Base-by-base conservation (phyloP, 1,139 yeast genomes). In the Yamadazyma triangularis region DNA sequence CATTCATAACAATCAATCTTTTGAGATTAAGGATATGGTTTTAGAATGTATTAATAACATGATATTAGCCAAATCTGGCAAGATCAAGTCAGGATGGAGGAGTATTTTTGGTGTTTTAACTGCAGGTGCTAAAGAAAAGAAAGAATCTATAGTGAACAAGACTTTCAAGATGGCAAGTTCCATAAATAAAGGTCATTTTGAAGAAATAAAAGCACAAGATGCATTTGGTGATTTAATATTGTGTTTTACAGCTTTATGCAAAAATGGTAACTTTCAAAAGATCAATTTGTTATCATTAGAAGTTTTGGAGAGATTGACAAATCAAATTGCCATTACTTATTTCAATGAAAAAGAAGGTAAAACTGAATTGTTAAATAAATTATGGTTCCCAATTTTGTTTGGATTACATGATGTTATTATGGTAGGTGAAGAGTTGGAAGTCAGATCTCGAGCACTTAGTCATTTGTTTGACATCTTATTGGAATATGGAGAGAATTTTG, bases 391-490 rank as follows among this genome's bases (percentile, higher is more conserved):
- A 2, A 70, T 88, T n/a, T 59, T 89, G 38, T 77, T 73, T 44
- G 85, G 93, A 10, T 84, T 87, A 57, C 88, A 88, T 50, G 88
- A 84, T 43, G 83, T 91, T 8, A 85, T 89, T 22, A 86, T 89
- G 95, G 80, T 82, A 1, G 96, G 96, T 4, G 89, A 84, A 39
- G 98, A 93, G 56, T 64, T 93, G 34, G 99, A 93, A 56, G 96
- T 89, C 4, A 75, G 98, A 45, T 85, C 97, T 0, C 69, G 89
- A 35, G 96, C 97, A 0, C 67, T 91, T 48, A 82, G 79, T 39
- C 77, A 73, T 45, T 70, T 91, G 63, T 93, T 93, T 59, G 93
- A 85, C 43, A 72, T 86, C 4, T 60, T 93, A 35, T 80, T 80
- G 32, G 80, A 80, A 36, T 80, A 84, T 49, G 98, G 98, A 16